Percentiles rank a stretch among this genome's conserved stretches.
phyloP scores from a whole-genome alignment of 2,329 filamentous ascomycete species.

The Sclerotinia borealis region DNA sequence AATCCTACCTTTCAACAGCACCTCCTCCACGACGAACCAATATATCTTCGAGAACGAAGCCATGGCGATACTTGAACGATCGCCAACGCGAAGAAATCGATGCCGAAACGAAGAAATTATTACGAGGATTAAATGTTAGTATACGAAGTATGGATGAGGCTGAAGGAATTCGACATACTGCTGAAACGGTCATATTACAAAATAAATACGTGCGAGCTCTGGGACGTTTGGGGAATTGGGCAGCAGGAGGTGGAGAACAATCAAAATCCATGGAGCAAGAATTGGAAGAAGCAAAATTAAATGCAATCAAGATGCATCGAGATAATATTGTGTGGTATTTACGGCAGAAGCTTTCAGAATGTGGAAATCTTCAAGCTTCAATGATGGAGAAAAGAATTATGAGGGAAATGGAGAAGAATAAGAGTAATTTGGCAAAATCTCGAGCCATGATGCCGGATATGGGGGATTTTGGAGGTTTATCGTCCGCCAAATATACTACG shows the following conservation, averaged over 20 bases:
- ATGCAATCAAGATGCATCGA: constrained; percentile 62
- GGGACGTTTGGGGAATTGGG: constrained; percentile 59
- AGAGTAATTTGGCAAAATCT: constrained; percentile 73
- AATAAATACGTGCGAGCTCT: constrained; percentile 63
- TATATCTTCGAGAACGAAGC: constrained; percentile 25
- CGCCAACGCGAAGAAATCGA: constrained; percentile 81
- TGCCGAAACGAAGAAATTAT: constrained; percentile 74
- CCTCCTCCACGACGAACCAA: constrained; percentile 47
- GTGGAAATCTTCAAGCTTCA: constrained; percentile 69
- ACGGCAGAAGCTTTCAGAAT: constrained; percentile 67
- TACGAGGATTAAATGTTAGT: constrained; percentile 76
- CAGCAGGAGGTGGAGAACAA: constrained; percentile 54
- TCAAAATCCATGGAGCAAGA: constrained; percentile 61
- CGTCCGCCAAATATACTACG: constrained; percentile 17
- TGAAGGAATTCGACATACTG: constrained; percentile 74
- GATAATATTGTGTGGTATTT: constrained; percentile 83
- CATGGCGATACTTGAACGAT: constrained; percentile 54
- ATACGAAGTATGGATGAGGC: constrained; percentile 76
- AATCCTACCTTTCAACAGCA: constrained; percentile 82
- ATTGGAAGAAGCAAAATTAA: constrained; percentile 63
- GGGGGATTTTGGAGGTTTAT: constrained; percentile 23
- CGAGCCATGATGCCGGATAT: constrained; percentile 33
- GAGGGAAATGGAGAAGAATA: constrained; percentile 82
- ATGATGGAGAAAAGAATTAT: constrained; percentile 91
- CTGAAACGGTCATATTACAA: constrained; percentile 61